Evolutionary conservation across 2,329 filamentous ascomycete genomes (phyloP).

Genomic region (Mycosphaerella sp.): DNA sequence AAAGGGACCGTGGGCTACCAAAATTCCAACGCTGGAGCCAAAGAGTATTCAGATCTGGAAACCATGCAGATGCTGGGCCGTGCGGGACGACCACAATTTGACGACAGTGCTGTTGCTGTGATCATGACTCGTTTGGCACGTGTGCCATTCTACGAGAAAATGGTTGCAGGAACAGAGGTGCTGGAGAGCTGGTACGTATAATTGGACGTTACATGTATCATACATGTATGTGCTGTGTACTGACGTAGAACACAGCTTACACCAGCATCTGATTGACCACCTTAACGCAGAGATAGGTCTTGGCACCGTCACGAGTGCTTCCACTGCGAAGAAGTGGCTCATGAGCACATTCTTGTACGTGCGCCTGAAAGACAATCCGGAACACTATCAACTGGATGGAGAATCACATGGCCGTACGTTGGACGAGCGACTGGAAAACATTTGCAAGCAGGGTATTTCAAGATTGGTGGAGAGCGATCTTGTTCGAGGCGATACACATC

Average conservation of each 20-base stretch:
- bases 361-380: constrained; percentile 63
- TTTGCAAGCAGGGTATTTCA: constrained; percentile 62
- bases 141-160: constrained; percentile 60
- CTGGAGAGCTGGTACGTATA: constrained; percentile 59
- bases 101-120: constrained; percentile 66
- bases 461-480: constrained; percentile 57
- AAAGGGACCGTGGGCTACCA: constrained; percentile 69
- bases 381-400: constrained; percentile 60
- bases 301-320: constrained; percentile 59
- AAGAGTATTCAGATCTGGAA: constrained; percentile 75
- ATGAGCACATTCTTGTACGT: constrained; percentile 71
- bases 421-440: constrained; percentile 60
- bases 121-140: constrained; percentile 69
- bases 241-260: constrained; percentile 39
- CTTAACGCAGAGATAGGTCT: constrained; percentile 78
- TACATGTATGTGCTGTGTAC: not conserved
- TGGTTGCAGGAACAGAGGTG: constrained; percentile 65
- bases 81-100: constrained; percentile 77
- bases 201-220: not conserved
- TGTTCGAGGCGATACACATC: constrained; percentile 43
- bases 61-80: constrained; percentile 88
- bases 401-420: constrained; percentile 45
- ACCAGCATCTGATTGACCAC: constrained; percentile 73
- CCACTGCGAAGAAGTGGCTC: constrained; percentile 67
- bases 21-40: constrained; percentile 36